Evolutionary conservation across 192 early-diverging fungal genomes (phyloP).

Genomic region (Coemansia sp.): DNA sequence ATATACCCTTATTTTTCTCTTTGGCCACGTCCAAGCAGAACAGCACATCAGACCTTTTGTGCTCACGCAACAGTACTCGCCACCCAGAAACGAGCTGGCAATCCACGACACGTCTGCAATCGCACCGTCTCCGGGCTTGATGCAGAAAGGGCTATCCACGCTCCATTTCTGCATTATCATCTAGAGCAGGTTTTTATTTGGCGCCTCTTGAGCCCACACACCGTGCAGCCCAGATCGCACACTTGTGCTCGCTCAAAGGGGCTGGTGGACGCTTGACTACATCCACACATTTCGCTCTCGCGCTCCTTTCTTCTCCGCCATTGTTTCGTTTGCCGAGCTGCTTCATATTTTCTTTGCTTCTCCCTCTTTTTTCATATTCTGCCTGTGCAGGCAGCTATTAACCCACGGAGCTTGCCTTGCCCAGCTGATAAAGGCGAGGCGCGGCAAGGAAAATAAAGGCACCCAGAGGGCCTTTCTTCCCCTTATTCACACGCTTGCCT

Average conservation of each 20-base stretch:
- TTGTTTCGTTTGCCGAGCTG: slow-evolving; percentile 9
- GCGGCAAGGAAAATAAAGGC: background rate
- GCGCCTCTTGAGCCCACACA: background rate
- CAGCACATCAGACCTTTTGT: too few relatives aligned
- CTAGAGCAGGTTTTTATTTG: background rate
- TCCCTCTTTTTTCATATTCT: background rate
- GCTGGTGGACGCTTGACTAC: slow-evolving; percentile 10
- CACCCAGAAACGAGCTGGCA: background rate
- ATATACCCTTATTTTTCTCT: background rate
- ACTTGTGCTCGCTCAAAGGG: background rate
- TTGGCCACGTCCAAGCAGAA: too few relatives aligned
- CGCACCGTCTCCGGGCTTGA: background rate
- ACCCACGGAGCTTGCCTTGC: background rate
- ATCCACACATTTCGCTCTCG: slow-evolving; percentile 7
- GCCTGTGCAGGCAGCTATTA: background rate
- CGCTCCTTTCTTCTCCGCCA: slow-evolving; percentile 6
- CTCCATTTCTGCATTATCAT: background rate
- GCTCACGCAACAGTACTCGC: background rate
- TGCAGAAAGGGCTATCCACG: background rate
- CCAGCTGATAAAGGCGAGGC: background rate
- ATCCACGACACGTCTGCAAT: background rate
- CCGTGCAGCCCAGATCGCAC: slow-evolving; percentile 6
- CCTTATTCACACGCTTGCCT: slow-evolving; percentile 1
- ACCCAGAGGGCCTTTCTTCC: background rate
- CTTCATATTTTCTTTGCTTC: background rate